Base-by-base conservation (phyloP, 2,329 filamentous ascomycete genomes). In the Podosphaera fusca region DNA sequence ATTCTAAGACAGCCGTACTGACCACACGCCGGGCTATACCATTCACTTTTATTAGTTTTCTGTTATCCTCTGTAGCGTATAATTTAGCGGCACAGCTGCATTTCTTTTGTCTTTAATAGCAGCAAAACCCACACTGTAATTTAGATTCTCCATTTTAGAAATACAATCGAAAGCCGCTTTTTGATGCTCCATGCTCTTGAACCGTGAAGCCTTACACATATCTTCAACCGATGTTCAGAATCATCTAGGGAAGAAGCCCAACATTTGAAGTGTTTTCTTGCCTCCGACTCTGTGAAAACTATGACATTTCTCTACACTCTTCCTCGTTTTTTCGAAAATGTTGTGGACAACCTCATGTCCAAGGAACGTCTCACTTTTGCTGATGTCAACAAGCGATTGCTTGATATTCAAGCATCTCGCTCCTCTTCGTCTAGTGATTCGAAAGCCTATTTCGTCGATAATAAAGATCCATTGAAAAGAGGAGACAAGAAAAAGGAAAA, bases 341-440 rank as follows among this genome's bases (percentile, higher is more conserved):
- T 55, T 33, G 36, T 55, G 33, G 53, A 55, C 30, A 55, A 55
- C 30, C 53, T 55, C 38, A 55, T 55, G 53, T 55, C 36, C 35
- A 55, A 55, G 38, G 53, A 45, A 36, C 21, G 40, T 45, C 10
- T 55, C n/a, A 55, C 38, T 31, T 55, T 55, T 45, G 7, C 53
- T 12, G 10, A 45, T 45, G 38, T 55, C 2, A 55, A 55, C 21
- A 55, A 55, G 10, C n/a, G 36, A 31, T 14, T 55, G 21, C 52
- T 55, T 31, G 52, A 55, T 14, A 55, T 55, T 14, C 53, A 55
- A 45, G 36, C 36, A 34, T 12, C 35, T 9, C 33, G 35, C 36
- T 31, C 35, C 29, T 45, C 36, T 55, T 42, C 7, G 12, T 45
- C 10, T 30, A 33, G 53, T 55, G 35, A 55, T 36, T 42, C 35